phyloP scores from a whole-genome alignment of 352 stramenopile species.

The Phytophthora sojae region DNA sequence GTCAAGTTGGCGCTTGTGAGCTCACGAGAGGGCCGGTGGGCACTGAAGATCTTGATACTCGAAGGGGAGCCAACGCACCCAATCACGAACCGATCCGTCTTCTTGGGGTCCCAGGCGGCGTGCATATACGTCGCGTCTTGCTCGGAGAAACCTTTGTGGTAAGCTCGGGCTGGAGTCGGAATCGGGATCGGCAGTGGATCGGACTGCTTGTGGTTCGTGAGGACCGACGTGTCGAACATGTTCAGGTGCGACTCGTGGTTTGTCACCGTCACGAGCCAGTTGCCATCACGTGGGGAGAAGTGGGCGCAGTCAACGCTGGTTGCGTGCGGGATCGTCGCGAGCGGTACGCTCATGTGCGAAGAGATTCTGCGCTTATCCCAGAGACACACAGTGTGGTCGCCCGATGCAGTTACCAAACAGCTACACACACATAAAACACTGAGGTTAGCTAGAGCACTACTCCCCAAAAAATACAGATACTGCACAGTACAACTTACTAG shows the following conservation, averaged over 20 bases:
- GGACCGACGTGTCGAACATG: slow-evolving; percentile 51
- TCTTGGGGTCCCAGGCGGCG: slow-evolving; percentile 74
- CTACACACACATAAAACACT: slow-evolving; percentile 28
- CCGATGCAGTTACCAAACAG: slow-evolving; percentile 70
- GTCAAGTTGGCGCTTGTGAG: slow-evolving; percentile 55
- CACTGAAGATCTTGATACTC: slow-evolving; percentile 72
- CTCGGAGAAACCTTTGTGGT: slow-evolving; percentile 54
- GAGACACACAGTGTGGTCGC: slow-evolving; percentile 69
- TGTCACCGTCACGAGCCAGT: slow-evolving; percentile 64
- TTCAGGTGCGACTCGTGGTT: slow-evolving; percentile 70
- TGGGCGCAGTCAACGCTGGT: slow-evolving; percentile 78
- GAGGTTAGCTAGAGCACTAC: background rate
- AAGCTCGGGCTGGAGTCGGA: slow-evolving; percentile 13
- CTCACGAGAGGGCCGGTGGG: slow-evolving; percentile 58
- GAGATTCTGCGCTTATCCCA: slow-evolving; percentile 73
- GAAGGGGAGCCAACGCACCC: slow-evolving; percentile 69
- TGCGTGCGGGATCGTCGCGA: slow-evolving; percentile 56
- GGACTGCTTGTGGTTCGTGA: slow-evolving; percentile 18
- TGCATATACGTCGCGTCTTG: slow-evolving; percentile 40
- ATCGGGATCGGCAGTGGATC: slow-evolving; percentile 48
- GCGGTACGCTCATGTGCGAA: slow-evolving; percentile 35
- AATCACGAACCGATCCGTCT: slow-evolving; percentile 62
- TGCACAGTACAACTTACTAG: slow-evolving; percentile 46
- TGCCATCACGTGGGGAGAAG: slow-evolving; percentile 66
- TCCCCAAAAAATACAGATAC: background rate